These are phyloP conservation scores for Sungouiozyma intestinalis DNA, from an alignment of 805 yeast species.

Conservation along the genomic window DNA sequence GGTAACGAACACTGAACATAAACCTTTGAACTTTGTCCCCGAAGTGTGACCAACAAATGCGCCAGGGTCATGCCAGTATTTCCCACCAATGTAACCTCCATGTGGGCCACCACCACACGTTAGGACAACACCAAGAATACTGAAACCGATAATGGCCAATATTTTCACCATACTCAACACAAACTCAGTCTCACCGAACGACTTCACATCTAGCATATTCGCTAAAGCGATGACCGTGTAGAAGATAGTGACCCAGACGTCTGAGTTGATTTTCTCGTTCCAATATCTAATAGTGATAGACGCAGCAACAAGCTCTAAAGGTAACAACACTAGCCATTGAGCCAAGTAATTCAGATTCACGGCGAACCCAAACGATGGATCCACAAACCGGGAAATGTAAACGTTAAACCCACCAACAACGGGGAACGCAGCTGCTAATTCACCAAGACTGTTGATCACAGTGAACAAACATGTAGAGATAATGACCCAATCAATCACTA, in stretches of 20 bases:
- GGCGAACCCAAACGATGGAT: slow-evolving; percentile 47
- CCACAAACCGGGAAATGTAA: slow-evolving; percentile 41
- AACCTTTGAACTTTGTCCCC: slow-evolving; percentile 38
- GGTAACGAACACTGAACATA: slow-evolving; percentile 43
- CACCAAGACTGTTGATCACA: slow-evolving; percentile 46
- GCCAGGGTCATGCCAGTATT: slow-evolving; percentile 45
- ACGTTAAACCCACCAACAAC: slow-evolving; percentile 44
- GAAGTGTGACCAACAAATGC: slow-evolving; percentile 42
- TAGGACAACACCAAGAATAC: slow-evolving; percentile 42
- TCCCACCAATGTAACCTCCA: slow-evolving; percentile 35
- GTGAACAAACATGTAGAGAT: slow-evolving; percentile 50
- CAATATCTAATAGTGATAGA: slow-evolving; percentile 49
- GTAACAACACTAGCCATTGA: slow-evolving; percentile 47
- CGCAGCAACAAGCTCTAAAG: slow-evolving; percentile 51
- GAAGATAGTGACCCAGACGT: slow-evolving; percentile 51
- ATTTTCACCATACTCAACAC: slow-evolving; percentile 40
- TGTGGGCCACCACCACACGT: slow-evolving; percentile 38
- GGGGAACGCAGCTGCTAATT: slow-evolving; percentile 43
- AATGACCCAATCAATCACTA: slow-evolving; percentile 45
- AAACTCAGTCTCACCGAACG: slow-evolving; percentile 50
- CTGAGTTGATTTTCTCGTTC: slow-evolving; percentile 39
- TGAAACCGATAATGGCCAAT: slow-evolving; percentile 40
- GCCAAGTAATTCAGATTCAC: slow-evolving; percentile 44
- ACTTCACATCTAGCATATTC: slow-evolving; percentile 43
- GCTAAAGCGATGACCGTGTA: slow-evolving; percentile 37